Base-by-base conservation (phyloP, 179 eudicot genomes). In the Vitellaria paradoxa region DNA sequence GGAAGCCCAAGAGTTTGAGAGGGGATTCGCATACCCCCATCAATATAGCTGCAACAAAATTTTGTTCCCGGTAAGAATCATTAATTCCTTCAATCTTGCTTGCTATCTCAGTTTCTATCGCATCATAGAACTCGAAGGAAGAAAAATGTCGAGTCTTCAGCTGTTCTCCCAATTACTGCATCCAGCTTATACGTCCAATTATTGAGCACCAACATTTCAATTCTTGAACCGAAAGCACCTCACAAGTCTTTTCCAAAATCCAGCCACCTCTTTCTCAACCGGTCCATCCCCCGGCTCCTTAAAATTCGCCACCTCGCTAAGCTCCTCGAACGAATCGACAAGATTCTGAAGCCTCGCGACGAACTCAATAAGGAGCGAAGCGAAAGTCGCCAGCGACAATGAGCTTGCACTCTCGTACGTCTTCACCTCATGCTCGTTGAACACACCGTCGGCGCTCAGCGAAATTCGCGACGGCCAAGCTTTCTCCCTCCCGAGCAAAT, bases 331-430 rank as follows among this genome's bases (percentile, higher is more conserved):
- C 12, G 90, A 70, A 23, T 87, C 89, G 37, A 89, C 90, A 52
- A 89, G 79, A 71, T 89, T 78, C 23, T 87, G 87, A 76, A 89
- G 87, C 81, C 89, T 82, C 2, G 92, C 92, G 7, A 89, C 90
- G 73, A 89, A 87, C 59, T 84, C 92, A 61, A 85, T 85, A 75
- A 89, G 24, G 75, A 83, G 88, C 4, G 92, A 87, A 63, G 89
- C 78, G 66, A 87, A 89, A 10, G 92, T 89, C 24, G 92, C 90
- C 72, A 89, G 69, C 62, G 92, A 89, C 76, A 89, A 46, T 14
- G 87, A 84, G 68, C 90, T 89, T 9, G 92, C 92, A 65, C 87
- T 89, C 74, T 87, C 89, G 26, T 77, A 89, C 15, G 81, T 77
- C 81, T 73, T 85, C 42, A 82, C 82, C 30, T 79, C 90, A 20